Evolutionary conservation across 139 green algal species (phyloP).

Genomic region (Eudorina sp.): DNA sequence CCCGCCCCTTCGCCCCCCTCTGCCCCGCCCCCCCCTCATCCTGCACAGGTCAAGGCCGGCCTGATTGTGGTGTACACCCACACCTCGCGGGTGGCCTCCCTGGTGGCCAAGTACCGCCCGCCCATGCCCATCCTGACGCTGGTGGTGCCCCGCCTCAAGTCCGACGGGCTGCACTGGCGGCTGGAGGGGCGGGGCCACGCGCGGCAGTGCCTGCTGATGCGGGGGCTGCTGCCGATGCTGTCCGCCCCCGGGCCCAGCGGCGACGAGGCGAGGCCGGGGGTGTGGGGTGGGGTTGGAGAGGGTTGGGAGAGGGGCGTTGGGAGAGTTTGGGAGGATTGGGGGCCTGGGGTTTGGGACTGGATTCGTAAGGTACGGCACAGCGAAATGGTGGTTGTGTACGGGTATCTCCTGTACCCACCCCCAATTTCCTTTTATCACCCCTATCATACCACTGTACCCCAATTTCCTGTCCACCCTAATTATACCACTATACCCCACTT

Average conservation of each 20-base stretch:
- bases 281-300: no score
- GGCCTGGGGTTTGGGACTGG: no score
- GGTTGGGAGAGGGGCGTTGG: neutral
- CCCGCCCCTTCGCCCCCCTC: neutral
- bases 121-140: slow-evolving; percentile 93
- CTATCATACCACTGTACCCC: no score
- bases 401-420: no score
- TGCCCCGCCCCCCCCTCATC: neutral
- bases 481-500: no score
- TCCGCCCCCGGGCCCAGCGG: slow-evolving; percentile 77
- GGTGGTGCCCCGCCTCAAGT: slow-evolving; percentile 76
- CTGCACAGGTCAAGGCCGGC: slow-evolving; percentile 60
- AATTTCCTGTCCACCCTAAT: no score
- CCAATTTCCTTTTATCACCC: no score
- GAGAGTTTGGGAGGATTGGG: neutral
- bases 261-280: slow-evolving; percentile 45
- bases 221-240: slow-evolving; percentile 87
- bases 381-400: no score
- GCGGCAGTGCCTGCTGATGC: slow-evolving; percentile 82
- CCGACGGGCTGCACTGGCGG: slow-evolving; percentile 50
- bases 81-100: slow-evolving; percentile 71
- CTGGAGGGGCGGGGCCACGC: slow-evolving; percentile 61
- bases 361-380: no score
- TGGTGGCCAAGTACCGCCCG: slow-evolving; percentile 89
- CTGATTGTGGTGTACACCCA: slow-evolving; percentile 91